phyloP scores from a whole-genome alignment of 345 rosid species.

The Carallia pectinifolia region DNA sequence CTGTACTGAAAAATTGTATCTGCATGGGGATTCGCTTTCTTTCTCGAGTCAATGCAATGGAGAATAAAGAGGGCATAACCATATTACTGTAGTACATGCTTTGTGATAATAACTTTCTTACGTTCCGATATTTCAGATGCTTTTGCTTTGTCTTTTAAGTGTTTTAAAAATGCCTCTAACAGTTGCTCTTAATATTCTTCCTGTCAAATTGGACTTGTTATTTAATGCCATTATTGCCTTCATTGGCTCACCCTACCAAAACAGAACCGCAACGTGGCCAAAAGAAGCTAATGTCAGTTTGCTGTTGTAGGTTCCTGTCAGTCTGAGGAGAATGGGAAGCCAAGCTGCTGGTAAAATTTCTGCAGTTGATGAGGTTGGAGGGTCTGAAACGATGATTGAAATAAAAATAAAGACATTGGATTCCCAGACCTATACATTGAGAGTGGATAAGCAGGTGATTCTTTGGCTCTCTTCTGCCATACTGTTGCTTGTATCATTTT shows the following conservation, averaged over 20 bases:
- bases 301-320: constrained; percentile 21
- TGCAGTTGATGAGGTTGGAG: constrained; percentile 32
- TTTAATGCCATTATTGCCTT: background rate
- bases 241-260: background rate
- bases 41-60: no score
- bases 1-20: no score
- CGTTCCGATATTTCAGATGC: no score
- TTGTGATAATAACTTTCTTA: no score
- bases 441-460: constrained; percentile 71
- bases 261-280: background rate
- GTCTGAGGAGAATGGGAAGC: constrained; percentile 50
- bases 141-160: no score
- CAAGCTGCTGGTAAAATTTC: constrained; percentile 35
- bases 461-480: constrained; percentile 1
- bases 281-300: background rate
- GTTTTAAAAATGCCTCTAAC: no score
- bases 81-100: no score
- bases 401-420: constrained; percentile 74
- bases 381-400: constrained; percentile 57
- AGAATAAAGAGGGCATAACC: no score
- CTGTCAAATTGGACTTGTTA: background rate
- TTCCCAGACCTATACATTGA: constrained; percentile 67
- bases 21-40: no score
- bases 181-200: no score
- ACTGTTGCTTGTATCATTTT: constrained; percentile 4